phyloP scores from a whole-genome alignment of 2,329 filamentous ascomycete genomes.

The Aspergillus sp. region DNA sequence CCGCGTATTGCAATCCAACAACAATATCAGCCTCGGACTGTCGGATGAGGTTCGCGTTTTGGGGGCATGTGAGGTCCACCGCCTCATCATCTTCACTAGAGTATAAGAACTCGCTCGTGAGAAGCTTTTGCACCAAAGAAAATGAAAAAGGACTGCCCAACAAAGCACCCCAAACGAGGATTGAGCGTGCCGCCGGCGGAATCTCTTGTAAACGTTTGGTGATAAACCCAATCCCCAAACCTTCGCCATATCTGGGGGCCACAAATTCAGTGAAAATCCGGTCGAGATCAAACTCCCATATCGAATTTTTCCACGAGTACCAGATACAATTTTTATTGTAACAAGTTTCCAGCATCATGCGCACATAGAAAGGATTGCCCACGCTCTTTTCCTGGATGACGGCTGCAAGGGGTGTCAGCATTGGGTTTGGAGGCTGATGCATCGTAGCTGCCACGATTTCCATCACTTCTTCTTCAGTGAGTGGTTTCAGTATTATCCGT shows the following conservation, averaged over 20 bases:
- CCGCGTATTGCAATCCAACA: conserved; percentile 75
- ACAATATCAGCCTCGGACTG: conserved; percentile 65
- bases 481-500: conserved; percentile 68
- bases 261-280: conserved; percentile 82
- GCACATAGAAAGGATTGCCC: conserved; percentile 87
- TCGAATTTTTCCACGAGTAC: conserved; percentile 81
- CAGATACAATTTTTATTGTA: conserved; percentile 84
- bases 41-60: conserved; percentile 49
- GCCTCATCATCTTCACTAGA: conserved; percentile 46
- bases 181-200: conserved; percentile 69
- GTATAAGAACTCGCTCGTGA: conserved; percentile 72
- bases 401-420: conserved; percentile 73
- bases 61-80: conserved; percentile 36
- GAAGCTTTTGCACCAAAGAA: conserved; percentile 70
- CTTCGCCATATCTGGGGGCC: conserved; percentile 73
- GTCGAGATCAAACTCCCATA: conserved; percentile 85
- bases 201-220: conserved; percentile 74
- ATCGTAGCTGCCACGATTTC: conserved; percentile 81
- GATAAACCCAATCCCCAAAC: conserved; percentile 80
- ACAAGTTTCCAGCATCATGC: conserved; percentile 85
- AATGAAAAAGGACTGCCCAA: conserved; percentile 84
- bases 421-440: conserved; percentile 66
- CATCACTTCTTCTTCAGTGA: conserved; percentile 76
- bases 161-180: conserved; percentile 83
- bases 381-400: conserved; percentile 86